Evolutionary conservation across 2,329 filamentous ascomycete species (phyloP).

Genomic region (Herpotrichia juniperi): DNA sequence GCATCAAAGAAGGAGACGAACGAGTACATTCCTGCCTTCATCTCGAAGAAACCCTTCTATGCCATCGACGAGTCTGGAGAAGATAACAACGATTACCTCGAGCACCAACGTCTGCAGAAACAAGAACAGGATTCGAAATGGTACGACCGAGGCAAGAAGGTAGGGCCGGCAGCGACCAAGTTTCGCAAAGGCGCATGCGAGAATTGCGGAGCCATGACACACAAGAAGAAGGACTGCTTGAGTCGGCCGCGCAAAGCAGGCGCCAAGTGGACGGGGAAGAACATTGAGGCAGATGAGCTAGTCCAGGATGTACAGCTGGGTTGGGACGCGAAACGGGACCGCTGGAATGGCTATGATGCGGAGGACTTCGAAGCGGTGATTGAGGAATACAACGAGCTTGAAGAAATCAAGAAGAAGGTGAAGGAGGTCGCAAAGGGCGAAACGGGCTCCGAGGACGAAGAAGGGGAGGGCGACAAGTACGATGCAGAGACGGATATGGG

Average conservation of each 20-base stretch:
- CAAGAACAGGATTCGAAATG: constrained; percentile 76
- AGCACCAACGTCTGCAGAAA: constrained; percentile 88
- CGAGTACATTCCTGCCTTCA: constrained; percentile 97
- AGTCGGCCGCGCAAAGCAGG: constrained; percentile 86
- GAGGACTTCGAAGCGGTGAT: constrained; percentile 86
- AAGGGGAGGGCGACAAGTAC: constrained; percentile 69
- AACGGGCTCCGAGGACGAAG: constrained; percentile 52
- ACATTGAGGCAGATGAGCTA: constrained; percentile 91
- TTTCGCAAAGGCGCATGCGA: constrained; percentile 98
- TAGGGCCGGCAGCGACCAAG: constrained; percentile 88
- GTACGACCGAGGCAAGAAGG: constrained; percentile 89
- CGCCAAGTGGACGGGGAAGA: constrained; percentile 87
- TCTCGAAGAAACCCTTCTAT: constrained; percentile 97
- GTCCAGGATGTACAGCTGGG: constrained; percentile 85
- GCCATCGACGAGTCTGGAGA: constrained; percentile 75
- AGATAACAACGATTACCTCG: constrained; percentile 80
- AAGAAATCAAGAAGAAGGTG: constrained; percentile 68
- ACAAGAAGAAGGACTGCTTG: constrained; percentile 93
- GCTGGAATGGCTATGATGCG: constrained; percentile 97
- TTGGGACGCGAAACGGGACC: constrained; percentile 96
- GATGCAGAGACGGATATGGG: constrained; percentile 98
- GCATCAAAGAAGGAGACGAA: constrained; percentile 83
- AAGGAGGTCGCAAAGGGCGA: constrained; percentile 47
- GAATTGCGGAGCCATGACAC: constrained; percentile 96
- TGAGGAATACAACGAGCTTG: constrained; percentile 85